phyloP scores from a whole-genome alignment of 176 grass and related monocot genomes.

The Carex myosuroides region DNA sequence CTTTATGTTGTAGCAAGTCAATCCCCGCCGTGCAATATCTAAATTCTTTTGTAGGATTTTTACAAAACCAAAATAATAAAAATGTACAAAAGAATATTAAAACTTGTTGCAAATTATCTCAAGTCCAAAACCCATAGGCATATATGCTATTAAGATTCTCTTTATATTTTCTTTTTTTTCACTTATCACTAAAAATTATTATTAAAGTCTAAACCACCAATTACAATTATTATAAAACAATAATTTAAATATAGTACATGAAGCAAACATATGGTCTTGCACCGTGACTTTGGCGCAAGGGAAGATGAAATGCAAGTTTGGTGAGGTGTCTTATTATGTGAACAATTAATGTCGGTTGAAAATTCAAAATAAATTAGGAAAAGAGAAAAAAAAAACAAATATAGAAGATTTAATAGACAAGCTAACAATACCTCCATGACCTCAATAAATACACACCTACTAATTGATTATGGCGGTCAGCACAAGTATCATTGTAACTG shows the following conservation, averaged over 20 bases:
- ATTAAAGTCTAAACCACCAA: neutral
- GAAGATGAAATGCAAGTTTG: neutral
- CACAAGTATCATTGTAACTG: constrained; percentile 2
- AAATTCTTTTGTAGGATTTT: neutral
- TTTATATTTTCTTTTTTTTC: no score
- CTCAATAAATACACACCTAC: constrained; percentile 19
- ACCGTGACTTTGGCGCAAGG: neutral
- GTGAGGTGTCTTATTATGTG: constrained; percentile 20
- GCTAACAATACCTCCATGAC: constrained; percentile 13
- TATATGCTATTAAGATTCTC: no score
- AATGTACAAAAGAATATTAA: neutral
- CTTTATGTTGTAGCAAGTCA: neutral
- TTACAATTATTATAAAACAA: neutral
- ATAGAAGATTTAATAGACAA: constrained; percentile 19
- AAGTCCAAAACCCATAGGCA: no score
- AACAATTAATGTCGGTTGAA: neutral
- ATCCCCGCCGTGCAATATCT: neutral
- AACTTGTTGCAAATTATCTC: no score
- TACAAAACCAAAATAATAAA: neutral
- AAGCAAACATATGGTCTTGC: neutral
- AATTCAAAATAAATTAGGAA: constrained; percentile 16
- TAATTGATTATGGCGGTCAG: constrained; percentile 4
- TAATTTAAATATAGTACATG: neutral
- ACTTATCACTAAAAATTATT: neutral
- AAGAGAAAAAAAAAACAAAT: neutral